Conservation (phyloP, 176 grass and related monocot genomes). For the Hordeum vulgare region DNA sequence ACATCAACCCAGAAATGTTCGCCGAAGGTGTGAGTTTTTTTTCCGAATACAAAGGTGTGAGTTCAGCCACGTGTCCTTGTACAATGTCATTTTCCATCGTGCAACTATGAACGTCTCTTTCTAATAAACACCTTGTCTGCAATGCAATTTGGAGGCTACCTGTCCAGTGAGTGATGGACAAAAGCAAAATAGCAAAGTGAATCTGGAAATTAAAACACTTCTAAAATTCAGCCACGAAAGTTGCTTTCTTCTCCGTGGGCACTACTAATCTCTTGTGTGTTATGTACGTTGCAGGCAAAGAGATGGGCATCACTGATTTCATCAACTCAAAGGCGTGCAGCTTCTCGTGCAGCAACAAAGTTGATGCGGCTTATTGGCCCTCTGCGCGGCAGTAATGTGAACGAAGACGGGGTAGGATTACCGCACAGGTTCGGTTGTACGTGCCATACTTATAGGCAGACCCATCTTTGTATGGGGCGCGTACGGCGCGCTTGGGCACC, state of each 20-base stretch:
- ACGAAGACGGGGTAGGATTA: too few species aligned
- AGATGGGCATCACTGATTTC: slow-evolving; percentile 84
- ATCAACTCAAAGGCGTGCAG: slow-evolving; percentile 39
- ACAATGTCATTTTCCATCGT: not conserved
- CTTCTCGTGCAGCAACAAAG: too few species aligned
- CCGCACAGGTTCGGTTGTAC: too few species aligned
- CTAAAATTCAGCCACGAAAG: not conserved
- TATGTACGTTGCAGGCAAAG: slow-evolving; percentile 35
- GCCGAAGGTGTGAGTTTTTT: too few species aligned
- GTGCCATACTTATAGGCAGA: too few species aligned
- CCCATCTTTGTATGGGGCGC: too few species aligned
- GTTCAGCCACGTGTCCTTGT: not conserved
- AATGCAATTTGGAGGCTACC: not conserved
- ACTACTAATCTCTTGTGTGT: too few species aligned
- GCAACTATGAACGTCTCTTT: not conserved
- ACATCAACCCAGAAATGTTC: slow-evolving; percentile 64
- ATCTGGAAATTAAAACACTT: not conserved
- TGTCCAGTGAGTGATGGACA: not conserved
- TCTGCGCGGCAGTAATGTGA: too few species aligned
- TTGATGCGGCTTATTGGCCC: too few species aligned
- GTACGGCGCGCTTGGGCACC: too few species aligned
- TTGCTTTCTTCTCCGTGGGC: not conserved
- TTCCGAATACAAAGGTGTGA: slow-evolving; percentile 59
- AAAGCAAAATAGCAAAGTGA: not conserved
- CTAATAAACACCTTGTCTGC: not conserved